Evolutionary conservation across 805 yeast species (phyloP).

Genomic region (Yarrowia sp.): DNA sequence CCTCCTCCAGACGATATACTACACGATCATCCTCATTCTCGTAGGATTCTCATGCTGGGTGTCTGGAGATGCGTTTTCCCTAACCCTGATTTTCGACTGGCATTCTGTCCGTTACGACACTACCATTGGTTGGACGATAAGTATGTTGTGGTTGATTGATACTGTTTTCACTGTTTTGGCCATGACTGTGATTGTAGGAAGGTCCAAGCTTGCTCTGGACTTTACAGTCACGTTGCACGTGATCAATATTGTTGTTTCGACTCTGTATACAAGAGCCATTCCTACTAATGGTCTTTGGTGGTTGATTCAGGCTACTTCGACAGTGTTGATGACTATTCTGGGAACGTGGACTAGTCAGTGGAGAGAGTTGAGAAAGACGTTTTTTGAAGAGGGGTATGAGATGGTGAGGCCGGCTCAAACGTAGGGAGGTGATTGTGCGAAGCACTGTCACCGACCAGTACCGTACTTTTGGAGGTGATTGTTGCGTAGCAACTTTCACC

Average conservation of each 20-base stretch:
- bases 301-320: constrained; percentile 68
- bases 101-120: constrained; percentile 66
- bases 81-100: constrained; percentile 82
- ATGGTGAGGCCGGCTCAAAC: constrained; percentile 28
- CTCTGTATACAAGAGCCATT: constrained; percentile 61
- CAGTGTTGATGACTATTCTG: constrained; percentile 65
- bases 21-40: constrained; percentile 63
- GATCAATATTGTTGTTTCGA: constrained; percentile 67
- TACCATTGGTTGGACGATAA: constrained; percentile 74
- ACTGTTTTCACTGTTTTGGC: constrained; percentile 79
- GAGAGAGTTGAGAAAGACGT: constrained; percentile 85
- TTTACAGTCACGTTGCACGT: constrained; percentile 92
- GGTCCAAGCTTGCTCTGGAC: constrained; percentile 94
- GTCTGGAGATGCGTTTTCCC: constrained; percentile 65
- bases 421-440: neutral
- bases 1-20: constrained; percentile 74
- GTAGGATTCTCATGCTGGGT: constrained; percentile 65
- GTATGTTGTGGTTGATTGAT: constrained; percentile 77
- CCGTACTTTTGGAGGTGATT: neutral
- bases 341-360: constrained; percentile 91
- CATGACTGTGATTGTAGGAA: constrained; percentile 82
- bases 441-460: neutral
- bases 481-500: neutral
- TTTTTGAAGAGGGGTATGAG: constrained; percentile 57
- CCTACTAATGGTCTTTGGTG: constrained; percentile 83